A percentile compares a stretch with the other conserved stretches of the same genome.
Conservation (phyloP, 306 rosid species). For the Begonia peltatifolia region DNA sequence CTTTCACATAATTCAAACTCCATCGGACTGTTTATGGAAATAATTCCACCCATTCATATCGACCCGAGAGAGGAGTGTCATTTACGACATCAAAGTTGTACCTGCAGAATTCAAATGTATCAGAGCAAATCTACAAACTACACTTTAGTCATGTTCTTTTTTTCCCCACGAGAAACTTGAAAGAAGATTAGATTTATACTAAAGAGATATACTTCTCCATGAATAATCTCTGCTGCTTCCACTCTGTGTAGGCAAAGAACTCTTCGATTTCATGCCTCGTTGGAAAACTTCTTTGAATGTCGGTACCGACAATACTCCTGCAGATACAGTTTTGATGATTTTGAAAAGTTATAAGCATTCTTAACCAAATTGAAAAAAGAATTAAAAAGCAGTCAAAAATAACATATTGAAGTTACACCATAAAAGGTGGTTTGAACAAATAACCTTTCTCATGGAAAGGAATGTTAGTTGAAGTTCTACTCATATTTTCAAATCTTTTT, state of each 20-base stretch:
- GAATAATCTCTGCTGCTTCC: conserved; percentile 59
- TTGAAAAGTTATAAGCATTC: too few relatives aligned
- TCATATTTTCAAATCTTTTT: too few relatives aligned
- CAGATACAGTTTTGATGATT: too few relatives aligned
- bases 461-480: too few relatives aligned
- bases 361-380: too few relatives aligned
- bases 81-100: conserved; percentile 68
- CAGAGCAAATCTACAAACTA: not conserved
- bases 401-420: too few relatives aligned
- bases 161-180: not conserved
- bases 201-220: conserved; percentile 43
- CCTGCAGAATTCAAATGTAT: conserved; percentile 30
- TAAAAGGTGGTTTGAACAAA: too few relatives aligned
- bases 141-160: too few relatives aligned
- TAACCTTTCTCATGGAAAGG: too few relatives aligned
- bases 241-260: conserved; percentile 67
- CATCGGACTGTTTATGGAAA: conserved; percentile 21
- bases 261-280: conserved; percentile 65
- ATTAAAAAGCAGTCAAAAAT: too few relatives aligned
- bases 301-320: not conserved
- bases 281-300: conserved; percentile 43
- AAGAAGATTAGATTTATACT: not conserved
- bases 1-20: not conserved
- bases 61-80: conserved; percentile 66
- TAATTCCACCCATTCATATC: conserved; percentile 78